Conservation (phyloP, 179 eudicot species). For the Actinidia polygama region DNA sequence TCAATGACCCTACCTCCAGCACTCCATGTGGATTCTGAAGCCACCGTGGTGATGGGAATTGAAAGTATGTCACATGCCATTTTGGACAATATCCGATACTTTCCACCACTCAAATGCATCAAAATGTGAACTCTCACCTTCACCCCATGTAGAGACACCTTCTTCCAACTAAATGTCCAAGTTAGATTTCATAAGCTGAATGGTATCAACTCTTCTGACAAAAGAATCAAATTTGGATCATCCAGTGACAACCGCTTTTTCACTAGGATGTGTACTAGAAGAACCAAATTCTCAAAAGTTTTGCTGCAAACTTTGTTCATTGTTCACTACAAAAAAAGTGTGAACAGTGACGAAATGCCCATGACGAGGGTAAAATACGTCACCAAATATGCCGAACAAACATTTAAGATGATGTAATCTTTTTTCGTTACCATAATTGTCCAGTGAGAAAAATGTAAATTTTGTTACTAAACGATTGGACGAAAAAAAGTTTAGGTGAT, state of each 20-base stretch:
- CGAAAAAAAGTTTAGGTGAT: too few species aligned
- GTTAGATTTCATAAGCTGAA: not conserved
- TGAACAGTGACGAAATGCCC: too few species aligned
- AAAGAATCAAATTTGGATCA: not conserved
- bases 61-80: slow-evolving; percentile 53
- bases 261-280: not conserved
- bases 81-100: slow-evolving; percentile 45
- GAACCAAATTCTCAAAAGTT: not conserved
- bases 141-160: not conserved
- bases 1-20: slow-evolving; percentile 54
- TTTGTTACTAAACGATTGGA: too few species aligned
- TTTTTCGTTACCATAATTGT: too few species aligned
- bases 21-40: slow-evolving; percentile 40
- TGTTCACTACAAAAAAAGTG: too few species aligned
- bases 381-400: too few species aligned
- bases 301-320: not conserved
- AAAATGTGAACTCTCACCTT: slow-evolving; percentile 20
- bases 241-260: not conserved
- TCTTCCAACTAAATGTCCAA: slow-evolving; percentile 15
- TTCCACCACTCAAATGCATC: slow-evolving; percentile 21
- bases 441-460: too few species aligned
- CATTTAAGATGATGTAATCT: too few species aligned
- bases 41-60: slow-evolving; percentile 42
- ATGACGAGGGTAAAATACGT: too few species aligned
- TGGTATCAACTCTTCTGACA: not conserved